These are phyloP conservation scores for Acarospora socialis DNA, from an alignment of 2,329 filamentous ascomycete species.

Conservation along the genomic window DNA sequence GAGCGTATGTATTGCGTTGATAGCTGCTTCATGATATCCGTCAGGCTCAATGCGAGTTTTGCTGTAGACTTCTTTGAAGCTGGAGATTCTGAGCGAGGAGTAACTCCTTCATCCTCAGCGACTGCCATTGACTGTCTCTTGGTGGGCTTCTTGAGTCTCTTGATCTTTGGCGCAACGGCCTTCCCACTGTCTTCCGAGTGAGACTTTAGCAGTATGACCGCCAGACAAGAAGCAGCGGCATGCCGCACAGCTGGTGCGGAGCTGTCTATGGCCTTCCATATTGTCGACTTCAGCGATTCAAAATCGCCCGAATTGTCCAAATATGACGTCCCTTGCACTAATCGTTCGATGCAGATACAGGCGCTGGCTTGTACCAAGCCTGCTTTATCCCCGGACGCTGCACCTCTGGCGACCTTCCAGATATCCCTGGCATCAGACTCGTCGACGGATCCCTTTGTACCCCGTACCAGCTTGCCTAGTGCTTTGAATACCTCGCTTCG, in stretches of 20 bases:
- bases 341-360: conserved; percentile 61
- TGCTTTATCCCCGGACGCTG: conserved; percentile 67
- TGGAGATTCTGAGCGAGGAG: conserved; percentile 55
- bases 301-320: conserved; percentile 86
- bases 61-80: conserved; percentile 58
- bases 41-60: conserved; percentile 57
- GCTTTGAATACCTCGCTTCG: conserved; percentile 64
- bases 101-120: conserved; percentile 56
- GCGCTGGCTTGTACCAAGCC: conserved; percentile 64
- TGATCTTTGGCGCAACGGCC: conserved; percentile 41
- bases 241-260: conserved; percentile 61
- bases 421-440: conserved; percentile 75
- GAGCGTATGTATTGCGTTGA: conserved; percentile 66
- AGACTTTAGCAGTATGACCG: conserved; percentile 67
- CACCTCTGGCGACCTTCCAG: conserved; percentile 78
- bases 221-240: conserved; percentile 73
- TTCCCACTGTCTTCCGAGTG: conserved; percentile 49
- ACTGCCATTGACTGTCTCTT: conserved; percentile 48
- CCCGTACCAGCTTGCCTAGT: conserved; percentile 59
- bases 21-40: conserved; percentile 64
- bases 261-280: conserved; percentile 81
- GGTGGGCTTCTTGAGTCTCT: conserved; percentile 60
- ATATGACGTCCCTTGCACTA: conserved; percentile 59
- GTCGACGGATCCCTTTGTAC: conserved; percentile 64
- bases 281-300: conserved; percentile 65